Base-by-base conservation (phyloP, 2,329 filamentous ascomycete species). In the Thermomyces lanuginosus region DNA sequence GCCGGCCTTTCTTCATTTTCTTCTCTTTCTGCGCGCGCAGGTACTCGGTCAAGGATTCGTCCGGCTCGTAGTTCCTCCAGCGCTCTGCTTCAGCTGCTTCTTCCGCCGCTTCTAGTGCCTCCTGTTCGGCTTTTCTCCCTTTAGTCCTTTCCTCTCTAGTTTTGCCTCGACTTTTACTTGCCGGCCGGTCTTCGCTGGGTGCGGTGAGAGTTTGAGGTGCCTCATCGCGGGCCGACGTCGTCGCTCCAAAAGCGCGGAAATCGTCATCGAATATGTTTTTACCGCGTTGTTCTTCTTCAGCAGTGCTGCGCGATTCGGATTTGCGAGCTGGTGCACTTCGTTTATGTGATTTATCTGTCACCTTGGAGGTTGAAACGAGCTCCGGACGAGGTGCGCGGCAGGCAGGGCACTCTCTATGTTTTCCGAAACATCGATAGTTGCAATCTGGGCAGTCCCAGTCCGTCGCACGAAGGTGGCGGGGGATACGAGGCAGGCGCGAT, bases 371-470 rank as follows among this genome's bases (percentile, higher is more conserved):
- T 23, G 9, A 18, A 20, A 12, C 12, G 8, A 28, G 24, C 8
- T 37, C 35, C 6, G 46, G 41, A 10, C 40, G 38, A 10, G 38
- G 32, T n/a, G 36, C 36, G 10, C 38, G 33, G 33, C 50, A 54
- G 26, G 33, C 32, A 5, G 43, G 44, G 23, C 50, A 53, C 16
- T 28, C 22, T 6, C 4, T 25, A 21, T 39, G 30, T 14, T 32
- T 40, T 5, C 37, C 40, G 22, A 38, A 43, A 14, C 38, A 41
- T 9, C 11, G 8, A 19, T 33, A 34, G 16, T 31, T 16, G 20
- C 46, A 50, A 8, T 34, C 29, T 2, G 45, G 44, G 26, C 46
- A 50, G 5, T 22, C 31, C 46, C 46, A 49, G 28, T 47, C 36
- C n/a, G 10, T 20, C n/a, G 17, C 5, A 14, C 33, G 30, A 6